Base-by-base conservation (phyloP, 2,329 filamentous ascomycete genomes). In the Xylariaceae sp. region DNA sequence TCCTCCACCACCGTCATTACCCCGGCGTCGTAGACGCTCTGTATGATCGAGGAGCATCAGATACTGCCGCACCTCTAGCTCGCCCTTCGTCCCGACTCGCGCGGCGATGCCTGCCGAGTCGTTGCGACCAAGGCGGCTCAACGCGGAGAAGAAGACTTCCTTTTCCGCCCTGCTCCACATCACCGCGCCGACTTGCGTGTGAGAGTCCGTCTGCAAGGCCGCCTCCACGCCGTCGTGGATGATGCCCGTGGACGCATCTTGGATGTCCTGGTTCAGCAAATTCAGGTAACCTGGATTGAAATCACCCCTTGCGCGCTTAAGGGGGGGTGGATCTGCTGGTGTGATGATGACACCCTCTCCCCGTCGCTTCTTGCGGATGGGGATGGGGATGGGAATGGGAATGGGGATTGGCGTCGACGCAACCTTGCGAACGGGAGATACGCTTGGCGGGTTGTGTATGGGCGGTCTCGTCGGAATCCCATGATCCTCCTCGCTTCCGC, bases 141-240 rank as follows among this genome's bases (percentile, higher is more conserved):
- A 59, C 0, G 76, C 73, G 11, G 74, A 67, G 57, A 87, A 94
- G 41, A 95, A 75, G 0, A 67, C 50, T 1, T 73, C 66, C 56
- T 94, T 94, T 55, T 96, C 89, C 1, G 65, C 51, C 0, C 72
- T 44, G 0, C 75, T 80, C 90, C 90, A 97, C 9, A 63, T 50
- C 1, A 81, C 78, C 17, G 78, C 69, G 15, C 88, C 88, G 35
- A 88, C 64, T 52, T 88, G 84, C 2, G 73, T 71, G 24, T 64
- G 35, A 33, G 8, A 8, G 8, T 28, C 26, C 5, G n/a, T 5
- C n/a, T 59, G n/a, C n/a, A n/a, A n/a, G n/a, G n/a, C 42, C 40
- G 71, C 54, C 12, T 21, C 21, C 3, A 14, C 7, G 14, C 60
- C 43, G 18, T 51, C 49, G 9, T 63, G 46, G 11, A 62, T 55